Percentiles rank a stretch among this genome's conserved stretches.
phyloP scores from a whole-genome alignment of 257 asterid species.

The Ocimum tenuiflorum region DNA sequence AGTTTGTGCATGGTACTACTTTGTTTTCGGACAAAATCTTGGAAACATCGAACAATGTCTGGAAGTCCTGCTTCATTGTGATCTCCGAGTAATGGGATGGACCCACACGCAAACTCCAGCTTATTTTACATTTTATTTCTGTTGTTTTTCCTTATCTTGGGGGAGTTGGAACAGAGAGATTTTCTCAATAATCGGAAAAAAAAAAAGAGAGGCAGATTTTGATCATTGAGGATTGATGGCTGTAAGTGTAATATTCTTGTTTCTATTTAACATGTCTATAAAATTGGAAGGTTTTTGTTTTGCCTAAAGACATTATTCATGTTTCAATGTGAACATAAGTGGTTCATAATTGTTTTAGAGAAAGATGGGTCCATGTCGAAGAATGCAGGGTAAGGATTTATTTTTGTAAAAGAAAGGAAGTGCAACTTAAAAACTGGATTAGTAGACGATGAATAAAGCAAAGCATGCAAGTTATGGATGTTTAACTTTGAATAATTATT shows the following conservation, averaged over 20 bases:
- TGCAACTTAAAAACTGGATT: too few species aligned
- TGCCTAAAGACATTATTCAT: neutral
- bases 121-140: neutral
- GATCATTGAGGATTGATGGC: constrained; percentile 28
- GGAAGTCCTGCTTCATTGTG: constrained; percentile 27
- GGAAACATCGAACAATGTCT: constrained; percentile 32
- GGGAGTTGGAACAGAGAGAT: neutral
- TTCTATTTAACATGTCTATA: neutral
- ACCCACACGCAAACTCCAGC: constrained; percentile 39
- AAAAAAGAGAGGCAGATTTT: neutral
- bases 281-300: neutral
- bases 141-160: neutral
- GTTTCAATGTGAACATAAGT: neutral
- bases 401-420: too few species aligned
- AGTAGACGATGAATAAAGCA: too few species aligned
- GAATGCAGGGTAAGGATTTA: too few species aligned
- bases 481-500: too few species aligned
- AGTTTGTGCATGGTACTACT: too few species aligned
- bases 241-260: constrained; percentile 33
- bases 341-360: too few species aligned
- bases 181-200: neutral
- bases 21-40: constrained; percentile 17
- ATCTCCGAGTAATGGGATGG: constrained; percentile 41
- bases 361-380: too few species aligned
- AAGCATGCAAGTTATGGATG: too few species aligned